phyloP scores from a whole-genome alignment of 331 rosid species.

The Pyracantha coccinea region DNA sequence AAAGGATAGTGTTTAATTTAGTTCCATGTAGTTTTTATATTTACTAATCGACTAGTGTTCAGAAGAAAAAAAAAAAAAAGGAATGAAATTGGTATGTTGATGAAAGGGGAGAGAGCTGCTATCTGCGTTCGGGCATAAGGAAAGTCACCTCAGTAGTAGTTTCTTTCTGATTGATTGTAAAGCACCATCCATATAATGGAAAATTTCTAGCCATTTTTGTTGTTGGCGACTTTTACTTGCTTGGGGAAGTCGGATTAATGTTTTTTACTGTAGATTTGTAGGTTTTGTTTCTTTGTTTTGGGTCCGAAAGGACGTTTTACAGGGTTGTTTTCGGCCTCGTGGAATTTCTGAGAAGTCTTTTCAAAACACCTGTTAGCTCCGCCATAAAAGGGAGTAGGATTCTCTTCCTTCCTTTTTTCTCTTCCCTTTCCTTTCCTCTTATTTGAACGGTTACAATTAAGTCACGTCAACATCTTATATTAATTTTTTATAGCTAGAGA shows the following conservation, averaged over 20 bases:
- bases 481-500: too few relatives aligned
- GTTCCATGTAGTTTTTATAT: slow-evolving; percentile 5
- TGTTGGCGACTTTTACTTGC: background rate
- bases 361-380: too few relatives aligned
- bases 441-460: too few relatives aligned
- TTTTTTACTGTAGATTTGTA: too few relatives aligned
- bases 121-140: background rate
- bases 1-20: slow-evolving; percentile 4
- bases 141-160: background rate
- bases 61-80: background rate
- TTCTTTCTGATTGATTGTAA: background rate
- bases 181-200: background rate
- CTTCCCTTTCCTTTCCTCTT: too few relatives aligned
- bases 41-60: background rate
- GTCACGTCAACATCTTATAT: too few relatives aligned
- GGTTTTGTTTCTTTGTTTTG: too few relatives aligned
- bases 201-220: background rate
- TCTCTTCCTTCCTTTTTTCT: too few relatives aligned
- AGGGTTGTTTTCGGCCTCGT: too few relatives aligned
- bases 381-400: too few relatives aligned
- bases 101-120: background rate
- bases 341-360: too few relatives aligned
- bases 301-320: too few relatives aligned
- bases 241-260: background rate
- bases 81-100: background rate